Evolutionary conservation across 441 rosid species (phyloP).

Genomic region (Caryocar brasiliense): DNA sequence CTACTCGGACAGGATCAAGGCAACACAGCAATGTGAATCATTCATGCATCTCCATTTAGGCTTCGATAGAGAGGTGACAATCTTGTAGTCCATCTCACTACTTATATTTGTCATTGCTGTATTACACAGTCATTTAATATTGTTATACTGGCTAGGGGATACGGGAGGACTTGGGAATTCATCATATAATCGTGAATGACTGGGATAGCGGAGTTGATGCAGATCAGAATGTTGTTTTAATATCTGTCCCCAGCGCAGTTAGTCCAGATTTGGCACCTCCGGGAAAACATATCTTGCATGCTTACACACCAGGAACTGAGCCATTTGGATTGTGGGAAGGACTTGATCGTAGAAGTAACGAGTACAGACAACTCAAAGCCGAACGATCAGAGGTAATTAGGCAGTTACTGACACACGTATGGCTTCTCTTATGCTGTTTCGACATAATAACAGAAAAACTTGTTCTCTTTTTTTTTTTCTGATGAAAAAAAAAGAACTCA

Average conservation of each 20-base stretch:
- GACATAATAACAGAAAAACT: too few species aligned
- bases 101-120: too few species aligned
- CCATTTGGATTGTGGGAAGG: constrained; percentile 76
- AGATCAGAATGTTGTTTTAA: constrained; percentile 85
- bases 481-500: too few species aligned
- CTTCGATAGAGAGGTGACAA: constrained; percentile 69
- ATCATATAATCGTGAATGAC: constrained; percentile 80
- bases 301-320: constrained; percentile 84
- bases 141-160: constrained; percentile 46
- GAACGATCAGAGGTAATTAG: constrained; percentile 67
- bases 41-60: constrained; percentile 98
- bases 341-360: constrained; percentile 58
- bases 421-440: not conserved
- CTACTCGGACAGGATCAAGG: constrained; percentile 37
- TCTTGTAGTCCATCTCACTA: too few species aligned
- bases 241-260: constrained; percentile 73
- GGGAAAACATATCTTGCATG: constrained; percentile 73
- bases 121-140: too few species aligned
- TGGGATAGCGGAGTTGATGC: constrained; percentile 89
- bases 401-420: not conserved
- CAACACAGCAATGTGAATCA: constrained; percentile 73
- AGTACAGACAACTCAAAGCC: constrained; percentile 65
- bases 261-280: constrained; percentile 76
- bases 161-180: constrained; percentile 64
- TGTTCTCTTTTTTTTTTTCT: too few species aligned